Percentiles rank a stretch among this genome's conserved stretches.
Evolutionary conservation across 1,284 basidiomycete genomes (phyloP).

Genomic region (Leccinum angustisporum): DNA sequence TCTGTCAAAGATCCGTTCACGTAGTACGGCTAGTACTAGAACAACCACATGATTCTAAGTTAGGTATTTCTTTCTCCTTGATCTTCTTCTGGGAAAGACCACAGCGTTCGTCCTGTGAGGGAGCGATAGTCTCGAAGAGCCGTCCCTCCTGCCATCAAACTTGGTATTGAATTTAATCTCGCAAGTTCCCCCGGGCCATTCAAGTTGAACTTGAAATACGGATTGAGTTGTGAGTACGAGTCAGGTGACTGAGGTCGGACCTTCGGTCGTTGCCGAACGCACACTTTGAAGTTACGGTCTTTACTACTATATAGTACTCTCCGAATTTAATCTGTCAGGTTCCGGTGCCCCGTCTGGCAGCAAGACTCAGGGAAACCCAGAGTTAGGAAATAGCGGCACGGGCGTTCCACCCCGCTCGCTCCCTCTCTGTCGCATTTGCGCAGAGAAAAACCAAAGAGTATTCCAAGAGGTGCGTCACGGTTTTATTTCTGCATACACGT

Average conservation of each 20-base stretch:
- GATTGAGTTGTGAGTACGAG: too few species aligned
- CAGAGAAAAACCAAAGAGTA: slow-evolving; percentile 80
- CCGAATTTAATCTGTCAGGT: too few species aligned
- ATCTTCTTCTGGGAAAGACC: slow-evolving; percentile 64
- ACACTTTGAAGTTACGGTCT: too few species aligned
- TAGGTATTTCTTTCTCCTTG: slow-evolving; percentile 65
- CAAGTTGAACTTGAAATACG: too few species aligned
- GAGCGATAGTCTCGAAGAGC: slow-evolving; percentile 85
- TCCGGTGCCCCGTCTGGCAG: too few species aligned
- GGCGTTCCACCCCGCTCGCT: too few species aligned
- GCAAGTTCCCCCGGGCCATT: slow-evolving; percentile 54
- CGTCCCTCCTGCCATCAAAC: slow-evolving; percentile 70
- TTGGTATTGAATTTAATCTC: slow-evolving; percentile 86
- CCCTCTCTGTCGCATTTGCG: slow-evolving; percentile 51
- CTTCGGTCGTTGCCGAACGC: too few species aligned
- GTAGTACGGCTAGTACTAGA: too few species aligned
- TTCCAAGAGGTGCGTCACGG: slow-evolving; percentile 59
- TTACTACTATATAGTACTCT: too few species aligned
- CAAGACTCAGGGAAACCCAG: too few species aligned
- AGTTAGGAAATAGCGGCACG: too few species aligned
- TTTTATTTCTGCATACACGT: background rate
- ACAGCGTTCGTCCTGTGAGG: slow-evolving; percentile 62
- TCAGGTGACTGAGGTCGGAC: too few species aligned
- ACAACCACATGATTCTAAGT: slow-evolving; percentile 57
- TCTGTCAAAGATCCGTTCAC: slow-evolving; percentile 85